Evolutionary conservation across 2,329 filamentous ascomycete species (phyloP), one percentile per base, ranked within the genome.

Genomic region (Apiospora malaysiana): DNA sequence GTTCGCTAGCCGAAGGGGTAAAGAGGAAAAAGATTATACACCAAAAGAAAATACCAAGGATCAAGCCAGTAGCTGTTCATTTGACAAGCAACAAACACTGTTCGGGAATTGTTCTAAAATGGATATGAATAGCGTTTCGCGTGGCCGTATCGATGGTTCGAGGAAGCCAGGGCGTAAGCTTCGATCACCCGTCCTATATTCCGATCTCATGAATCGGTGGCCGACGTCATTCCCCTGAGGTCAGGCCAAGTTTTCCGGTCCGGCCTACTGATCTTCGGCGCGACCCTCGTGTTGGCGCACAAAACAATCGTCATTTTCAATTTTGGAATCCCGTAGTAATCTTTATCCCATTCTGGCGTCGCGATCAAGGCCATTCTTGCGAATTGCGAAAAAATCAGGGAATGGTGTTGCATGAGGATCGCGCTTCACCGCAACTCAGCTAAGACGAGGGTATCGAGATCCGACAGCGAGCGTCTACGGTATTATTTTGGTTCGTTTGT

Each of bases 221-320:
- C 67, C 67, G 67, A 68, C 67, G 67, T 68, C 67, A 68, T 68
- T 32, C 40, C n/a, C 46, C 47, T 27, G 66, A n/a, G 43, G 37
- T 45, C 66, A 45, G 66, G 25, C 42, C 66, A 68, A 63, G 56
- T 63, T 63, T 63, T 40, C 56, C 56, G 32, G 56, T 23, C 56
- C 56, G 32, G 66, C 43, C 66, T 45, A 68, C 46, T 43, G 66
- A 68, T 27, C 66, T 47, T 25, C 25, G 37, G 46, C 32, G 56
- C 56, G 56, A 45, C 32, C 18, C 66, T 68, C 66, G 66, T 37
- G 46, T 68, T 68, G 66, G 66, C 66, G 25, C 43, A 47, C 66
- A 37, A 47, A 68, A 68, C 43, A 68, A 37, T 68, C 66, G 66
- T 68, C 66, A 68, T 68, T 47, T 27, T 45, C 18, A 23, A 40